Evolutionary conservation across 163 green algal genomes (phyloP).

Genomic region (Scenedesmus sp.): DNA sequence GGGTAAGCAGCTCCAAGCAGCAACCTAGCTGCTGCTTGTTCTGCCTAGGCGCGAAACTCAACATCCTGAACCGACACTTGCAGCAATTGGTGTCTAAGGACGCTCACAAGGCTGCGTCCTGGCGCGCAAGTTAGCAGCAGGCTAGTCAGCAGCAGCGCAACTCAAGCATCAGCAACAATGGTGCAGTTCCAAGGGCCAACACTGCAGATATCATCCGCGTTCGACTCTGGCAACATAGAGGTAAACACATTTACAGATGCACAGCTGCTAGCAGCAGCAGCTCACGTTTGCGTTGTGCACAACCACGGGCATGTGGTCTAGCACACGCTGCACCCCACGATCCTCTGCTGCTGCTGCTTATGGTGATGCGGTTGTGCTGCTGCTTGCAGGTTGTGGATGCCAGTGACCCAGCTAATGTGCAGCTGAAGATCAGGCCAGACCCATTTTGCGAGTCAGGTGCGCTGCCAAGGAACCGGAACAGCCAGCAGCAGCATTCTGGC

Average conservation of each 20-base stretch:
- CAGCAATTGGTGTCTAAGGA: not conserved
- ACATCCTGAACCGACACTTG: not conserved
- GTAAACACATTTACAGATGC: conserved; percentile 15
- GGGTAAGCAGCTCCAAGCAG: not conserved
- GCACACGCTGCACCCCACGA: no score
- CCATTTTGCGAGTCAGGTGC: conserved; percentile 78
- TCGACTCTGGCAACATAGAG: conserved; percentile 81
- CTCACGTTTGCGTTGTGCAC: not conserved
- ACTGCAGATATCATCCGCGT: conserved; percentile 60
- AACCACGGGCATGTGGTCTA: not conserved
- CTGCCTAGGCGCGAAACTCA: not conserved
- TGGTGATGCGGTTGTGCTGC: not conserved
- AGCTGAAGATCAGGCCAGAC: conserved; percentile 78
- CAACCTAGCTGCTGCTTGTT: not conserved
- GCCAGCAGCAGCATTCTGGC: not conserved
- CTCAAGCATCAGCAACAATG: not conserved
- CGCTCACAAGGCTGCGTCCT: not conserved
- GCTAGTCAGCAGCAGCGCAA: not conserved
- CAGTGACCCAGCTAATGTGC: conserved; percentile 46
- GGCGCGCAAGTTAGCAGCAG: not conserved
- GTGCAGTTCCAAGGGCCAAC: not conserved
- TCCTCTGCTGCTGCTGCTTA: not conserved
- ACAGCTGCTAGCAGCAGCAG: not conserved
- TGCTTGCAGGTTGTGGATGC: conserved; percentile 54
- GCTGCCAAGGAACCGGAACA: not conserved